A percentile compares a stretch with the other conserved stretches of the same genome.
phyloP scores from a whole-genome alignment of 1,139 yeast species.

The Sugiyamaella japonica region DNA sequence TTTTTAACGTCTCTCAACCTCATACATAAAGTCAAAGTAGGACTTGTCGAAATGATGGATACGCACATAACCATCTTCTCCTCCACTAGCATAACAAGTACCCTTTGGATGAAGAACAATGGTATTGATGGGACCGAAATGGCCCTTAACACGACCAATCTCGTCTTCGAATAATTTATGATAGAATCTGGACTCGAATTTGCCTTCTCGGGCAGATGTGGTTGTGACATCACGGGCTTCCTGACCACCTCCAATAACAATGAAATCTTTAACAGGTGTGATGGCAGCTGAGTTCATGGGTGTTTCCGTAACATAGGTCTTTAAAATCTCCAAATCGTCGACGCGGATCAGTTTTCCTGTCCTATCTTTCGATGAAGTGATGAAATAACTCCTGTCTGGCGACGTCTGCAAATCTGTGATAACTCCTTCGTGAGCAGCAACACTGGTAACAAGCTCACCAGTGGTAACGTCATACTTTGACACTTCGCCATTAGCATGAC shows the following conservation, averaged over 20 bases:
- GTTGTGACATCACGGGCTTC: conserved; percentile 98
- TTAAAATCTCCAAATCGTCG: conserved; percentile 68
- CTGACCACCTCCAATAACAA: conserved; percentile 98
- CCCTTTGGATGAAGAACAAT: conserved; percentile 96
- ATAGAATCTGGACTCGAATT: conserved; percentile 93
- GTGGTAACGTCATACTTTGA: conserved; percentile 76
- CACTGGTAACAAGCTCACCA: conserved; percentile 64
- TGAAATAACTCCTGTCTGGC: conserved; percentile 81
- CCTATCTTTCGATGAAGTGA: conserved; percentile 93
- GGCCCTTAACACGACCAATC: conserved; percentile 96
- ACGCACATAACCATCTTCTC: conserved; percentile 97
- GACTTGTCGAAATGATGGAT: conserved; percentile 90
- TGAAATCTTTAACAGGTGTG: conserved; percentile 88
- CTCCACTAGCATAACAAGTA: conserved; percentile 89
- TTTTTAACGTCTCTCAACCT: conserved; percentile 62
- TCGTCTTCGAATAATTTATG: conserved; percentile 95
- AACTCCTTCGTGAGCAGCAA: conserved; percentile 67
- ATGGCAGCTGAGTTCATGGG: conserved; percentile 96
- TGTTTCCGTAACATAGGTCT: conserved; percentile 82
- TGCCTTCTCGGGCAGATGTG: conserved; percentile 90
- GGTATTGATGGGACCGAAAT: conserved; percentile 96
- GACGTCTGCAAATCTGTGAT: conserved; percentile 91
- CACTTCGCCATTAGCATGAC: conserved; percentile 83
- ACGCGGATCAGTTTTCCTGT: conserved; percentile 78
- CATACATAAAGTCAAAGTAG: conserved; percentile 89